Evolutionary conservation across 2,329 filamentous ascomycete genomes (phyloP).

Genomic region (Aspergillus hortae): DNA sequence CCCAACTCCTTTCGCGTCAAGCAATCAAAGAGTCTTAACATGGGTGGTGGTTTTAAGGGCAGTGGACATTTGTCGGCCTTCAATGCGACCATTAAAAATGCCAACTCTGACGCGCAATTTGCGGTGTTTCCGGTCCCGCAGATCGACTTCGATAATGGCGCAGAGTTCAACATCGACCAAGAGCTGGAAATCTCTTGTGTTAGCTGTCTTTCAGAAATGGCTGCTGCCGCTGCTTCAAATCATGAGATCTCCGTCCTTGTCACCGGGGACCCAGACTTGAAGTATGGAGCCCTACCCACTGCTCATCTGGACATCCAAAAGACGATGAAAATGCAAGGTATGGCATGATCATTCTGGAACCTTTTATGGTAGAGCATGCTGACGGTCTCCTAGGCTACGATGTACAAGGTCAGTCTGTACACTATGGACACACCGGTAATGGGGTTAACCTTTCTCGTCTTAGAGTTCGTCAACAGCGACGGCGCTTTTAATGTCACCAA

Average conservation of each 20-base stretch:
- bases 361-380: background rate
- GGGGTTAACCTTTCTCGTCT: background rate
- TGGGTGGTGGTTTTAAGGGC: conserved; percentile 19
- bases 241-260: conserved; percentile 16
- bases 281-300: conserved; percentile 18
- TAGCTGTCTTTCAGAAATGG: conserved; percentile 20
- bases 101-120: conserved; percentile 14
- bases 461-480: conserved; percentile 20
- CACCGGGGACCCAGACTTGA: conserved; percentile 18
- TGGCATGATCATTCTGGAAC: background rate
- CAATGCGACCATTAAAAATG: conserved; percentile 16
- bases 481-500: conserved; percentile 22
- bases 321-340: conserved; percentile 19
- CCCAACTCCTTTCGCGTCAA: conserved; percentile 21
- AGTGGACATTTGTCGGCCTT: conserved; percentile 21
- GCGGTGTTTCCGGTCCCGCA: conserved; percentile 16
- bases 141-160: conserved; percentile 15
- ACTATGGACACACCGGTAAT: background rate
- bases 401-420: conserved; percentile 15
- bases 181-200: conserved; percentile 22
- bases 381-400: conserved; percentile 15
- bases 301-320: conserved; percentile 23
- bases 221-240: conserved; percentile 14
- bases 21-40: conserved; percentile 15
- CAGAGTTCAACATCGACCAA: conserved; percentile 19